These are phyloP conservation scores for Aschersonia sp. DNA, from an alignment of 2,329 filamentous ascomycete genomes.

Conservation along the genomic window DNA sequence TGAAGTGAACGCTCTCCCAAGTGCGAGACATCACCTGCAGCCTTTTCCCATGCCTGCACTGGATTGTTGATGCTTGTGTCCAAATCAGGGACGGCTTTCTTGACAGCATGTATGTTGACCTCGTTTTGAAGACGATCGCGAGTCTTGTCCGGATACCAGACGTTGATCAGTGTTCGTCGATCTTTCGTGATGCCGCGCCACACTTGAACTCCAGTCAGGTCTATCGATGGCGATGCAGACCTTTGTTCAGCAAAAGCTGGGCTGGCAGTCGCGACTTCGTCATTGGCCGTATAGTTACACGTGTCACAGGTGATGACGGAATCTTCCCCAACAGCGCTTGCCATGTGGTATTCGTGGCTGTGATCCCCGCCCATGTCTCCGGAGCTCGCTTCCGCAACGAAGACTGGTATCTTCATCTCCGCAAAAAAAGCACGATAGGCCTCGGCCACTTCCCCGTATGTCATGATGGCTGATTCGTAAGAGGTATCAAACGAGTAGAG, in stretches of 20 bases:
- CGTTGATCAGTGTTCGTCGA: constrained; percentile 50
- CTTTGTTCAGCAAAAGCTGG: neutral
- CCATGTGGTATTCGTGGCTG: constrained; percentile 90
- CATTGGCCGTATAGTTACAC: constrained; percentile 71
- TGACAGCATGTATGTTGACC: constrained; percentile 45
- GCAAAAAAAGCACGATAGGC: constrained; percentile 69
- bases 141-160: constrained; percentile 41
- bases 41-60: constrained; percentile 33
- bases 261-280: constrained; percentile 55
- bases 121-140: constrained; percentile 13
- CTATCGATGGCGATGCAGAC: neutral
- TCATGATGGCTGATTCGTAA: constrained; percentile 53
- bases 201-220: constrained; percentile 15
- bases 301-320: constrained; percentile 58
- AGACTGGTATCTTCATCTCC: constrained; percentile 67
- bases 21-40: constrained; percentile 10
- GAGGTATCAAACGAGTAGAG: constrained; percentile 85
- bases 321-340: constrained; percentile 70
- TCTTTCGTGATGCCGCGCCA: constrained; percentile 57
- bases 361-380: constrained; percentile 91
- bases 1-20: neutral
- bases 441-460: constrained; percentile 59
- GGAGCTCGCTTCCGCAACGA: constrained; percentile 80
- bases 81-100: constrained; percentile 48
- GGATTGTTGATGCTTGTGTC: constrained; percentile 56